Percentiles rank a stretch among this genome's conserved stretches.
Evolutionary conservation across 2,329 filamentous ascomycete genomes (phyloP).

Genomic region (Fusarium poae): DNA sequence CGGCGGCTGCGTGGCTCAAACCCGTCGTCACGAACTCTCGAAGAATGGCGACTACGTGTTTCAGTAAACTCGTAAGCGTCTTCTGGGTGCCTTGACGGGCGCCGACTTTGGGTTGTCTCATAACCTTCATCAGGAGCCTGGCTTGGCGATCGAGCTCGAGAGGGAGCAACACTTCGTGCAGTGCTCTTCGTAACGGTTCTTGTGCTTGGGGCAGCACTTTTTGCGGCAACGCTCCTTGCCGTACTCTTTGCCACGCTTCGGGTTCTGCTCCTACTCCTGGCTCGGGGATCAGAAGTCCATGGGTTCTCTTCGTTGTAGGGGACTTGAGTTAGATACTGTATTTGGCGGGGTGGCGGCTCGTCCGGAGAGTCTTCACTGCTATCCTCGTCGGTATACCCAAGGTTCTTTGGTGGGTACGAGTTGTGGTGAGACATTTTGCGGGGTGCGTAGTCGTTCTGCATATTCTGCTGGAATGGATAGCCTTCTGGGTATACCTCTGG

Average conservation of each 20-base stretch:
- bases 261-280: slow-evolving; percentile 39
- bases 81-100: slow-evolving; percentile 53
- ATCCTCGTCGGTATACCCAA: slow-evolving; percentile 48
- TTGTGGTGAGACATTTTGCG: slow-evolving; percentile 44
- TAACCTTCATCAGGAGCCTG: slow-evolving; percentile 49
- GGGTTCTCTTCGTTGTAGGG: slow-evolving; percentile 41
- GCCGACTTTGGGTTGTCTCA: slow-evolving; percentile 57
- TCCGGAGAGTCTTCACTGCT: slow-evolving; percentile 46
- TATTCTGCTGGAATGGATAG: slow-evolving; percentile 40
- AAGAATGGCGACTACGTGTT: slow-evolving; percentile 42
- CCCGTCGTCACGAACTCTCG: slow-evolving; percentile 31
- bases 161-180: slow-evolving; percentile 41
- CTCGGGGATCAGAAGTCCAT: slow-evolving; percentile 26
- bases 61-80: slow-evolving; percentile 38
- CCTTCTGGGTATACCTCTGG: slow-evolving; percentile 44
- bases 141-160: slow-evolving; percentile 47
- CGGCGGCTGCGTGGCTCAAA: slow-evolving; percentile 39
- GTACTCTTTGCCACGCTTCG: slow-evolving; percentile 38
- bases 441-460: slow-evolving; percentile 40
- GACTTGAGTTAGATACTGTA: slow-evolving; percentile 45
- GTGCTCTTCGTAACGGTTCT: slow-evolving; percentile 41
- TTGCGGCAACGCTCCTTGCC: slow-evolving; percentile 33
- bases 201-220: slow-evolving; percentile 38
- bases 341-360: slow-evolving; percentile 28
- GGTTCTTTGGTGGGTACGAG: slow-evolving; percentile 40